phyloP scores from a whole-genome alignment of 257 asterid species.

The Craterostigma plantagineum region DNA sequence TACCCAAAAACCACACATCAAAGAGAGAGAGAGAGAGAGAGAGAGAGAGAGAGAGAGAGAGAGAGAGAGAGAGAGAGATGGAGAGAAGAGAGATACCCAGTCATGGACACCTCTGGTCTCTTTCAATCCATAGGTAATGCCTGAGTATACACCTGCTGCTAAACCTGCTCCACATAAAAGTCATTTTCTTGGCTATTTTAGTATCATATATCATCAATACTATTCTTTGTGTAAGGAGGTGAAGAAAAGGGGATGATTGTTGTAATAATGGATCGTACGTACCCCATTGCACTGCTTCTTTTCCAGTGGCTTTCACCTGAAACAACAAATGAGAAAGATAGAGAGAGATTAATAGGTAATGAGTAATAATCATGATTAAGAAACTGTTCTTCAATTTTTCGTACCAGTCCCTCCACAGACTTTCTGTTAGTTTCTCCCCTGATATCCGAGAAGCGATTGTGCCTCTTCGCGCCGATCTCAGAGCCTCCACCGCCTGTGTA shows the following conservation, averaged over 20 bases:
- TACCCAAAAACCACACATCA: neutral
- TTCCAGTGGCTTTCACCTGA: slow-evolving; percentile 78
- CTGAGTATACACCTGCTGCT: slow-evolving; percentile 80
- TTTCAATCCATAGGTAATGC: slow-evolving; percentile 66
- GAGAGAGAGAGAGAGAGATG: too few species aligned
- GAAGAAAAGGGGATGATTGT: neutral
- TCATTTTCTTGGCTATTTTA: neutral
- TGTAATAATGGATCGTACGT: slow-evolving; percentile 5
- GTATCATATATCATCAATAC: neutral
- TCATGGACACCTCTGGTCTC: slow-evolving; percentile 79
- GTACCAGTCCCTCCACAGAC: slow-evolving; percentile 59
- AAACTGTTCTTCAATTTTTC: neutral
- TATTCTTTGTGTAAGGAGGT: neutral
- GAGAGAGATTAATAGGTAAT: neutral
- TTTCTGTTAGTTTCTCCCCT: slow-evolving; percentile 47
- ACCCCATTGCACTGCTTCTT: slow-evolving; percentile 87
- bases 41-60: neutral
- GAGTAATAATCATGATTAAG: neutral
- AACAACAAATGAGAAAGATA: neutral
- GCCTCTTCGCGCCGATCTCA: too few species aligned
- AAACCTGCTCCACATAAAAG: slow-evolving; percentile 28
- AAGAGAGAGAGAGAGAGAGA: neutral
- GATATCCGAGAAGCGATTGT: slow-evolving; percentile 1
- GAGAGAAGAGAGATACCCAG: slow-evolving; percentile 73
- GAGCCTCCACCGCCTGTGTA: too few species aligned